Conservation (phyloP, 176 grass and related monocot species). For the Carex myosuroides region DNA sequence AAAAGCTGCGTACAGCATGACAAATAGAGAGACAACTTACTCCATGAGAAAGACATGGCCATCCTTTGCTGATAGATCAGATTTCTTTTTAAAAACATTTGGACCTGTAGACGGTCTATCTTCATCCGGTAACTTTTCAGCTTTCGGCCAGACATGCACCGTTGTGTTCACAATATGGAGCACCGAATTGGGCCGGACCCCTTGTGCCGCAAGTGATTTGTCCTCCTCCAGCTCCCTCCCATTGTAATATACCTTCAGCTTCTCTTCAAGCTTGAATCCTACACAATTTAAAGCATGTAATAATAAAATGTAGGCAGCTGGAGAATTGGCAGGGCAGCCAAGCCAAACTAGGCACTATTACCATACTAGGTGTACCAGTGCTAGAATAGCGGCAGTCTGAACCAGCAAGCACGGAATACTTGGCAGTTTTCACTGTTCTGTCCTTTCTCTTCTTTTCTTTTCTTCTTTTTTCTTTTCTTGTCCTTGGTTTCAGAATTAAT, state of each 20-base stretch:
- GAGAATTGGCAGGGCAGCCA: not conserved
- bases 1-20: not conserved
- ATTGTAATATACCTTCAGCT: conserved; percentile 63
- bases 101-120: conserved; percentile 70
- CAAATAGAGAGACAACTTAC: conserved; percentile 42
- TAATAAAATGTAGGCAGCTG: conserved; percentile 1
- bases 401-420: not conserved
- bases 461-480: not conserved
- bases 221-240: conserved; percentile 79
- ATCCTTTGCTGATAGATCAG: conserved; percentile 83
- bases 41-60: conserved; percentile 93
- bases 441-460: not conserved
- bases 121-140: conserved; percentile 82
- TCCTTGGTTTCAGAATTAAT: not conserved
- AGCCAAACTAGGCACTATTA: not conserved
- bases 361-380: not conserved
- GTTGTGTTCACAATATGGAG: conserved; percentile 77
- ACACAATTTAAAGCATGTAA: conserved; percentile 19
- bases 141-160: conserved; percentile 81
- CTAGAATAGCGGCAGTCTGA: not conserved
- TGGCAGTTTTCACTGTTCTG: not conserved
- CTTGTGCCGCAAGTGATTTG: conserved; percentile 55
- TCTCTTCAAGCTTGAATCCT: conserved; percentile 76
- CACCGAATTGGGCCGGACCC: conserved; percentile 68
- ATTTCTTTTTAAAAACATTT: conserved; percentile 89